Conservation (phyloP, 306 rosid genomes). For the Cyclanthera cordifolia region DNA sequence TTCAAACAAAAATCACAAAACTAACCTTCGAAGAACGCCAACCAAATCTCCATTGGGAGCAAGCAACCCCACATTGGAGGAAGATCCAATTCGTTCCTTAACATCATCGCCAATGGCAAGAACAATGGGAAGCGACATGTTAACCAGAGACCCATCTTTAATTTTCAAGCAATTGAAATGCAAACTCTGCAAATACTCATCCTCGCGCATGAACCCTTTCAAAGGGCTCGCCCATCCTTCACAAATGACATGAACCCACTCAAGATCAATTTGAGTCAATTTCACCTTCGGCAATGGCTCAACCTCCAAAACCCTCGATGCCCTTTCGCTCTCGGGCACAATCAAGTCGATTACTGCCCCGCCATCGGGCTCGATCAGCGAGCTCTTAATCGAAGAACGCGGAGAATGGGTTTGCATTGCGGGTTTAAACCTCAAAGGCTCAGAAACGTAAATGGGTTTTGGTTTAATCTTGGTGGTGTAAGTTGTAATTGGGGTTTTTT, state of each 20-base stretch:
- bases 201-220: conserved; percentile 88
- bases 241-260: conserved; percentile 85
- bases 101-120: conserved; percentile 68
- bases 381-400: conserved; percentile 37
- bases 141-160: conserved; percentile 58
- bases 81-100: conserved; percentile 45
- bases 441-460: conserved; percentile 34
- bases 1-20: conserved; percentile 11
- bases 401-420: conserved; percentile 32
- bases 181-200: conserved; percentile 76
- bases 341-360: conserved; percentile 67
- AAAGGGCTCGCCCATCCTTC: conserved; percentile 98
- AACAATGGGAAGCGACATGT: conserved; percentile 93
- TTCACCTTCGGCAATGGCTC: conserved; percentile 47
- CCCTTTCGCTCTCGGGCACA: conserved; percentile 46
- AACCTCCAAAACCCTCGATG: conserved; percentile 32
- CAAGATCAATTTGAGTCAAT: conserved; percentile 61
- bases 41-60: conserved; percentile 62
- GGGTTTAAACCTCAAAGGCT: conserved; percentile 23
- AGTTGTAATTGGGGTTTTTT: not conserved
- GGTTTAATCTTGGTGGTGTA: conserved; percentile 21
- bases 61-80: conserved; percentile 45
- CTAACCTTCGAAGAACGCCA: conserved; percentile 69
- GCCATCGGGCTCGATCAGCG: conserved; percentile 84
- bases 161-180: conserved; percentile 69